Base-by-base conservation (phyloP, 805 yeast genomes). In the Monosporozyma solicola region DNA sequence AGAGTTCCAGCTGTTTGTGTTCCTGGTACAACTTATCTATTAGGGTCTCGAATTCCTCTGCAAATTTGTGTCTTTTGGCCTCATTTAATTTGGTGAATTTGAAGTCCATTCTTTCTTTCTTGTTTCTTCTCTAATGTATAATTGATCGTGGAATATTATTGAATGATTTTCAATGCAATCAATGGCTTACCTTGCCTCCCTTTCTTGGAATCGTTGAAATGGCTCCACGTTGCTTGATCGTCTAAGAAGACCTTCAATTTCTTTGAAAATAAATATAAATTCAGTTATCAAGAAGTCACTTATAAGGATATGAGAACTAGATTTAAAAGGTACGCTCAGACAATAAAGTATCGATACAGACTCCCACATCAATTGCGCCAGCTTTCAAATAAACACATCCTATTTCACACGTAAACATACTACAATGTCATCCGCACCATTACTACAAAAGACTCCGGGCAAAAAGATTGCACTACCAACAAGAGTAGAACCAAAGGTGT, bases 381-480 rank as follows among this genome's bases (percentile, higher is more conserved):
- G 16, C 3, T 35, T 35, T 10, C 20, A 13, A 35, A 13, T 32
- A 32, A 15, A 11, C n/a, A 41, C 13, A 10, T 24, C 20, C 20
- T 4, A 15, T 32, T 10, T 11, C 29, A 45, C 32, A 9, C 35
- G 3, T 13, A 32, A 13, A 15, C 16, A 35, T 15, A 35, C 7
- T n/a, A 35, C 39, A 35, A 83, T 83, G 89, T 83, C 88, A 2
- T 75, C 65, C 25, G 66, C 87, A 25, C 90, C 92, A 31, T 71
- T 85, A 53, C 73, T 85, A 63, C 91, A 87, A 66, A 78, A 85
- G 49, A 77, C 85, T 13, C 87, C 87, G 47, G 85, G 87, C 55
- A 94, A 94, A 73, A 85, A 98, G 74, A 94, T 94, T 60, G 98
- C 99, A 3, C 78, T 94, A 53, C 99, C 99, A 49, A 95, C 97